Conservation (phyloP, 148 eudicot genomes). For the Rhododendron vialii region DNA sequence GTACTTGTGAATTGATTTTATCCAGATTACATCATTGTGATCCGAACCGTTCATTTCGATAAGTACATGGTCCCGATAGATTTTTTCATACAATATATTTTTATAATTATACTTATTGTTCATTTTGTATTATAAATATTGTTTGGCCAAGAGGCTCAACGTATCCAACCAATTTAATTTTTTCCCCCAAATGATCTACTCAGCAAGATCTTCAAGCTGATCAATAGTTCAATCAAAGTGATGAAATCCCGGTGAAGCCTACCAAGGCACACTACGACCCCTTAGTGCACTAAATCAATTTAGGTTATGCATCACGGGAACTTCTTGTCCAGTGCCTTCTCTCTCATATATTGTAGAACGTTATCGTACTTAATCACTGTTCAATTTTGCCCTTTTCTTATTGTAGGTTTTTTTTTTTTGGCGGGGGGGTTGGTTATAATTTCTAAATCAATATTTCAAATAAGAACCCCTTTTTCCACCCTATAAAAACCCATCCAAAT, state of each 20-base stretch:
- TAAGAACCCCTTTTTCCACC: not conserved
- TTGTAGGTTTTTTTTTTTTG: not conserved
- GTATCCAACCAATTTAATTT: not conserved
- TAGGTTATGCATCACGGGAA: too few relatives aligned
- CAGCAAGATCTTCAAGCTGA: not conserved
- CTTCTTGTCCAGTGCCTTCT: too few relatives aligned
- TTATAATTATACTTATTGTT: not conserved
- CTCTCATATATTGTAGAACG: not conserved
- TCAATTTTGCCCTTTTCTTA: not conserved
- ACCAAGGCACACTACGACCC: not conserved
- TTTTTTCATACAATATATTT: too few relatives aligned
- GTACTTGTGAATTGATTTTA: too few relatives aligned
- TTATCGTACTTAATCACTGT: not conserved
- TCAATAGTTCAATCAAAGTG: not conserved
- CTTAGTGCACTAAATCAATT: too few relatives aligned
- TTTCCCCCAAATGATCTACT: not conserved
- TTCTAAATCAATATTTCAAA: not conserved
- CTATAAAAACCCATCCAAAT: not conserved
- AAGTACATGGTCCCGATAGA: too few relatives aligned
- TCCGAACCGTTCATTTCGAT: too few relatives aligned
- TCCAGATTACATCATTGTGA: too few relatives aligned
- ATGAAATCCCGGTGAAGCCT: not conserved
- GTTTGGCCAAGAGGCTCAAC: not conserved
- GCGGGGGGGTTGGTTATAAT: too few relatives aligned
- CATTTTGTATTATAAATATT: not conserved